These are phyloP conservation scores for Ophiostoma fasciatum DNA, from an alignment of 2,329 filamentous ascomycete genomes.

Conservation along the genomic window DNA sequence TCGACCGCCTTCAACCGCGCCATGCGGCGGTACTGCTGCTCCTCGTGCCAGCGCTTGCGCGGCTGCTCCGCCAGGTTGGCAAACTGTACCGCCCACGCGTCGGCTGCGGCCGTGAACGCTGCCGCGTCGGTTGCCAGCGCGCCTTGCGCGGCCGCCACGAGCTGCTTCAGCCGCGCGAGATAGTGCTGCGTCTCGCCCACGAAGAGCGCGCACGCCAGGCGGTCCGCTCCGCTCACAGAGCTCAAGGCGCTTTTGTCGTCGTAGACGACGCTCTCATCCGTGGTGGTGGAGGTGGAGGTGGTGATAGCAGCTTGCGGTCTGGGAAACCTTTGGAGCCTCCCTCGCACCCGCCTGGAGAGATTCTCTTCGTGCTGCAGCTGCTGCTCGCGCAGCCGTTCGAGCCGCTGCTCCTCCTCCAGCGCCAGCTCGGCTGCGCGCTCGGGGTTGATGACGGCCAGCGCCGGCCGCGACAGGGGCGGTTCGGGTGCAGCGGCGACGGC, in stretches of 20 bases:
- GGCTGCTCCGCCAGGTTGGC: neutral
- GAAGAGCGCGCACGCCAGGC: slow-evolving; percentile 4
- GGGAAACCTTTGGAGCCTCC: too few relatives aligned
- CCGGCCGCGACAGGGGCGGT: too few relatives aligned
- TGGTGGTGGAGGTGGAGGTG: too few relatives aligned
- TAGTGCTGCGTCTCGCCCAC: slow-evolving; percentile 7
- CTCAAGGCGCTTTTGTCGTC: neutral
- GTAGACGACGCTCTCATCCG: neutral
- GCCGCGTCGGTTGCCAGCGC: neutral
- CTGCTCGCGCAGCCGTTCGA: too few relatives aligned
- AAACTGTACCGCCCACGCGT: neutral
- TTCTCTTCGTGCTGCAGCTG: too few relatives aligned
- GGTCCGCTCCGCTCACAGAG: neutral
- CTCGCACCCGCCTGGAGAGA: too few relatives aligned
- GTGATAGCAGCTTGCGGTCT: too few relatives aligned
- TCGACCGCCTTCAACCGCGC: slow-evolving; percentile 7
- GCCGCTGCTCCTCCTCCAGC: too few relatives aligned
- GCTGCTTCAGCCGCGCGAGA: slow-evolving; percentile 3
- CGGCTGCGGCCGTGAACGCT: neutral
- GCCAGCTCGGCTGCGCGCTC: too few relatives aligned
- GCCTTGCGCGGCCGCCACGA: neutral
- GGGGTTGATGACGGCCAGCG: too few relatives aligned
- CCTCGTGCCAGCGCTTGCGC: neutral
- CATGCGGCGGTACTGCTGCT: slow-evolving; percentile 9
- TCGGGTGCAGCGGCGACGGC: slow-evolving; percentile 5